Conservation (phyloP, 2,329 filamentous ascomycete genomes). For the Cytospora chrysosperma region DNA sequence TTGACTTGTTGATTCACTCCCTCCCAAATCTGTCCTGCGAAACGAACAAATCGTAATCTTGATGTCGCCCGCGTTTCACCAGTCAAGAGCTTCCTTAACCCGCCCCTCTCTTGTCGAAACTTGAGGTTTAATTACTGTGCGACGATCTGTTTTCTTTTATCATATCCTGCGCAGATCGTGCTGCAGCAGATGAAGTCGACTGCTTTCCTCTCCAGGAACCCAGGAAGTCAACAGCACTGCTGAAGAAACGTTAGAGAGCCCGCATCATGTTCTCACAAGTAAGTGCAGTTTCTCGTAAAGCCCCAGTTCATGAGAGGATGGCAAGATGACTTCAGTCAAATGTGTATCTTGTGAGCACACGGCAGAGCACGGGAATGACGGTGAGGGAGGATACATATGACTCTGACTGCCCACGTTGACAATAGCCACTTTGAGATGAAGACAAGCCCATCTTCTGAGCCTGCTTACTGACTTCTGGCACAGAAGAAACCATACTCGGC, state of each 20-base stretch:
- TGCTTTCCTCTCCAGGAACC: background rate
- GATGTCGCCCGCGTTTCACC: conserved; percentile 7
- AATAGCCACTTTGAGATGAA: background rate
- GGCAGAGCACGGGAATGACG: background rate
- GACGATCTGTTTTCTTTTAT: background rate
- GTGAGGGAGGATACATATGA: background rate
- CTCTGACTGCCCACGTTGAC: background rate
- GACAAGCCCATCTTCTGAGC: background rate
- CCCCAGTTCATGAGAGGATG: background rate
- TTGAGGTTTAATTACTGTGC: background rate
- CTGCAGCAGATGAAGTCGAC: background rate
- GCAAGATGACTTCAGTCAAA: background rate
- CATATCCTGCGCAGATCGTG: background rate
- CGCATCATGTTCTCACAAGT: conserved; percentile 24
- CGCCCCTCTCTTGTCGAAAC: conserved; percentile 1
- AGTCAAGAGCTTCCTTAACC: background rate
- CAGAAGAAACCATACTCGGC: conserved; percentile 89
- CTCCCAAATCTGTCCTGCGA: conserved; percentile 2
- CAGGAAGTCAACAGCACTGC: background rate
- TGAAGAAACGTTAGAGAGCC: background rate
- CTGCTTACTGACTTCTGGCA: conserved; percentile 7
- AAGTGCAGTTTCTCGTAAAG: conserved; percentile 1
- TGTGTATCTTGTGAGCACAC: background rate
- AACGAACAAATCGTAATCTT: conserved; percentile 2
- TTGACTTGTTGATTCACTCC: background rate